These are phyloP conservation scores for Eutrema salsugineum DNA, from an alignment of 441 rosid species.

Conservation along the genomic window DNA sequence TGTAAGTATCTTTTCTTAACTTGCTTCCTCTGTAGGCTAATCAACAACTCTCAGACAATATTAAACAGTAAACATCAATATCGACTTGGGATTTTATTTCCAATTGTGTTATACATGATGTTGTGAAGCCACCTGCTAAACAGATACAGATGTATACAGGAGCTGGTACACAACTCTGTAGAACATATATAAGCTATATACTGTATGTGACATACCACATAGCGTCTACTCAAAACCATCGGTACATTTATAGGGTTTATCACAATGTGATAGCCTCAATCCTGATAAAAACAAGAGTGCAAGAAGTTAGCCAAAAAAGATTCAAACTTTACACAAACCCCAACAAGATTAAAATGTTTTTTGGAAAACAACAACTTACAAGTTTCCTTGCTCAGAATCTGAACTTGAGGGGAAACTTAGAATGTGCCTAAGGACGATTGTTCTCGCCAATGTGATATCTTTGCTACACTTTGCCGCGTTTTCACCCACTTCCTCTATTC, in stretches of 20 bases:
- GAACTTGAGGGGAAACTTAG: constrained; percentile 31
- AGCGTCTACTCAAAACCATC: constrained; percentile 10
- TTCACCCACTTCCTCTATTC: constrained; percentile 43
- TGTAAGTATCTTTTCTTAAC: no score
- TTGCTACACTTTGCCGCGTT: constrained; percentile 54
- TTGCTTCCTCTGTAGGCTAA: background rate
- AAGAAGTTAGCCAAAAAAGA: constrained; percentile 12
- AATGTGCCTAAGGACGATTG: constrained; percentile 47
- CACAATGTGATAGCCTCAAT: constrained; percentile 32
- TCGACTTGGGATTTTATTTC: constrained; percentile 8
- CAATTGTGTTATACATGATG: constrained; percentile 15
- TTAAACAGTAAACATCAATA: background rate
- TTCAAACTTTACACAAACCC: background rate
- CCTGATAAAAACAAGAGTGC: constrained; percentile 12
- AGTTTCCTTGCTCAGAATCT: constrained; percentile 32
- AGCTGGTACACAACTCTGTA: constrained; percentile 1
- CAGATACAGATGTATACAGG: constrained; percentile 10
- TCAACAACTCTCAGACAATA: background rate
- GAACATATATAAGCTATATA: constrained; percentile 3
- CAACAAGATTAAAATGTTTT: background rate
- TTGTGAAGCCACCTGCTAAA: constrained; percentile 7
- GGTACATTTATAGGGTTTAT: constrained; percentile 5
- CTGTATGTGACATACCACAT: constrained; percentile 14
- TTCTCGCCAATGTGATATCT: constrained; percentile 52
- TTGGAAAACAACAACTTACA: background rate